These are phyloP conservation scores for Malbranchea zuffiana DNA, from an alignment of 2,329 filamentous ascomycete species.

Conservation along the genomic window DNA sequence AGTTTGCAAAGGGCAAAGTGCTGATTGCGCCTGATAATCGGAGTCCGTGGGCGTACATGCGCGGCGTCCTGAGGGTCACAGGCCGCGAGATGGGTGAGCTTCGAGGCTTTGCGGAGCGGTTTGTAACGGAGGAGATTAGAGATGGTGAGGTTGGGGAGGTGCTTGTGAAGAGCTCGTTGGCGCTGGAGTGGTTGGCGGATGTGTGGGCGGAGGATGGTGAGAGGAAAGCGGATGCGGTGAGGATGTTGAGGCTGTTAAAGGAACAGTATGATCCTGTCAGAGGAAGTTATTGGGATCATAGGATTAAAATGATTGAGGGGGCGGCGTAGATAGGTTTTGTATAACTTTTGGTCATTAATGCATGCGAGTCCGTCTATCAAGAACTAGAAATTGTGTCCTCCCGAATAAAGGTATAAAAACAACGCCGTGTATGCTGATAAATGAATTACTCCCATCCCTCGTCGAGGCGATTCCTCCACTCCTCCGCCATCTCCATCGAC, in stretches of 20 bases:
- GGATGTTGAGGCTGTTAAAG: constrained; percentile 61
- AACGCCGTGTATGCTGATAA: too few species aligned
- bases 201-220: constrained; percentile 34
- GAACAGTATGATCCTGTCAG: constrained; percentile 86
- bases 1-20: constrained; percentile 63
- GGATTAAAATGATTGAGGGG: constrained; percentile 33
- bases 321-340: neutral
- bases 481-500: constrained; percentile 49
- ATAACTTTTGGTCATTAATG: too few species aligned
- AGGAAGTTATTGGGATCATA: constrained; percentile 85
- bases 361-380: too few species aligned
- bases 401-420: too few species aligned
- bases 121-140: constrained; percentile 39
- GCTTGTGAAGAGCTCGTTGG: constrained; percentile 50
- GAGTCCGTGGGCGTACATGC: constrained; percentile 85
- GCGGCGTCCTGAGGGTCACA: constrained; percentile 61
- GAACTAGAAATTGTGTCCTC: too few species aligned
- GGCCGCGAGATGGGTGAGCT: constrained; percentile 41
- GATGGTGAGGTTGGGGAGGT: constrained; percentile 17
- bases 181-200: constrained; percentile 42
- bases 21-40: constrained; percentile 80
- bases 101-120: constrained; percentile 45
- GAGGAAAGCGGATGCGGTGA: constrained; percentile 46
- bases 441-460: constrained; percentile 35
- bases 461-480: constrained; percentile 42